Conservation (phyloP, 768 basidiomycete genomes). For the Coprinopsis cinerea region DNA sequence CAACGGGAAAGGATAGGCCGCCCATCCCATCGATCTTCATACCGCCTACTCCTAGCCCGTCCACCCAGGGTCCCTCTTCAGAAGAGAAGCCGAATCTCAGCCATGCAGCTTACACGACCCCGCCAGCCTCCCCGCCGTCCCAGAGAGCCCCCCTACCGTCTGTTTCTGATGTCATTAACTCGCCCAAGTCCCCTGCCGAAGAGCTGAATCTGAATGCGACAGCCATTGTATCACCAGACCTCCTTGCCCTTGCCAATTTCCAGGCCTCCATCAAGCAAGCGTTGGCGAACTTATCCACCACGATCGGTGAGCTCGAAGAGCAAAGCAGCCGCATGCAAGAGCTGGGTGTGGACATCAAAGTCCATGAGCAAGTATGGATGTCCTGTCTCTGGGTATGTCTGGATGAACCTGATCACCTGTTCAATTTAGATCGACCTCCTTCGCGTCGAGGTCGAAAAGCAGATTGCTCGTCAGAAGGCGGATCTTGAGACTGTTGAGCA, state of each 20-base stretch:
- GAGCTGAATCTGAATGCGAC: slow-evolving; percentile 11
- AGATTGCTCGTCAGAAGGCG: slow-evolving; percentile 33
- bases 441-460: slow-evolving; percentile 30
- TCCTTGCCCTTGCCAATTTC: slow-evolving; percentile 38
- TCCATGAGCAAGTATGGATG: slow-evolving; percentile 36
- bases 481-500: slow-evolving; percentile 30
- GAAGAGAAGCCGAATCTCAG: slow-evolving; percentile 1
- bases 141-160: slow-evolving; percentile 4
- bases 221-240: slow-evolving; percentile 29
- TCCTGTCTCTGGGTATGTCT: neutral
- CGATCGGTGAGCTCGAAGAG: slow-evolving; percentile 40
- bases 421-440: slow-evolving; percentile 34
- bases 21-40: slow-evolving; percentile 22
- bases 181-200: neutral
- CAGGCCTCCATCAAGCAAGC: slow-evolving; percentile 41
- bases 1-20: slow-evolving; percentile 9
- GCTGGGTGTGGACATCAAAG: slow-evolving; percentile 39
- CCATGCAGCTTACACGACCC: slow-evolving; percentile 2
- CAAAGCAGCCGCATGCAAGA: slow-evolving; percentile 40
- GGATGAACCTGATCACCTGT: slow-evolving; percentile 11
- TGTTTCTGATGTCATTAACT: neutral
- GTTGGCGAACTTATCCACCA: slow-evolving; percentile 31
- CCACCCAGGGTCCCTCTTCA: slow-evolving; percentile 7
- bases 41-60: slow-evolving; percentile 16
- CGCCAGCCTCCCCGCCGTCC: slow-evolving; percentile 6